Conservation (phyloP, 208 protist genomes). For the Kentomonas sorsogonicus region DNA sequence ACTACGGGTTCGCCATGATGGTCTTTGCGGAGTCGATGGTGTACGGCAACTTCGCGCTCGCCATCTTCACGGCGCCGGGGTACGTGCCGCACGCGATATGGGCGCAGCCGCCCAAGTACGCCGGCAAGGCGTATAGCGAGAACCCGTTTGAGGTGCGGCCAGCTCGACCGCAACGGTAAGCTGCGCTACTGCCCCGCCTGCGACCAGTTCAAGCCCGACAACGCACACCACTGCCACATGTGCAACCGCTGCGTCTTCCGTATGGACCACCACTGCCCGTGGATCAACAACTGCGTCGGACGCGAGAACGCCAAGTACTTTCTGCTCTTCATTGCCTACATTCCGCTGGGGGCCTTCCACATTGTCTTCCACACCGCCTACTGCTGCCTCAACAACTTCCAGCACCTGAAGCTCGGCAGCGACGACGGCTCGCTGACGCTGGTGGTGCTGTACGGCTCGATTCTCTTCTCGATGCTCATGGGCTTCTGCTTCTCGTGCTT, state of each 20-base stretch:
- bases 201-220: slow-evolving; percentile 26
- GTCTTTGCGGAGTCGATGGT: slow-evolving; percentile 45
- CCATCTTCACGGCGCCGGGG: slow-evolving; percentile 21
- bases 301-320: slow-evolving; percentile 68
- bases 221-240: slow-evolving; percentile 65
- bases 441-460: slow-evolving; percentile 21
- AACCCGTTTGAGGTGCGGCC: slow-evolving; percentile 31
- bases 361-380: slow-evolving; percentile 44
- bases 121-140: slow-evolving; percentile 13
- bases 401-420: slow-evolving; percentile 32
- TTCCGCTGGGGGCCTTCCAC: slow-evolving; percentile 64
- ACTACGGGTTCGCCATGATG: slow-evolving; percentile 46
- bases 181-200: slow-evolving; percentile 24
- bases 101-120: slow-evolving; percentile 20
- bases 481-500: slow-evolving; percentile 45
- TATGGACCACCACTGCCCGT: slow-evolving; percentile 88
- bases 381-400: slow-evolving; percentile 37
- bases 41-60: slow-evolving; percentile 40
- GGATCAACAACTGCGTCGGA: slow-evolving; percentile 86
- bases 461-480: slow-evolving; percentile 44
- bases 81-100: slow-evolving; percentile 31
- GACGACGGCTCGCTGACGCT: slow-evolving; percentile 17
- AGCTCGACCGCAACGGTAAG: slow-evolving; percentile 19
- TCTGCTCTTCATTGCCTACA: slow-evolving; percentile 67
- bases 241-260: slow-evolving; percentile 63